Conservation (phyloP, 1,139 yeast genomes). For the Debaryomycetaceae sp. region DNA sequence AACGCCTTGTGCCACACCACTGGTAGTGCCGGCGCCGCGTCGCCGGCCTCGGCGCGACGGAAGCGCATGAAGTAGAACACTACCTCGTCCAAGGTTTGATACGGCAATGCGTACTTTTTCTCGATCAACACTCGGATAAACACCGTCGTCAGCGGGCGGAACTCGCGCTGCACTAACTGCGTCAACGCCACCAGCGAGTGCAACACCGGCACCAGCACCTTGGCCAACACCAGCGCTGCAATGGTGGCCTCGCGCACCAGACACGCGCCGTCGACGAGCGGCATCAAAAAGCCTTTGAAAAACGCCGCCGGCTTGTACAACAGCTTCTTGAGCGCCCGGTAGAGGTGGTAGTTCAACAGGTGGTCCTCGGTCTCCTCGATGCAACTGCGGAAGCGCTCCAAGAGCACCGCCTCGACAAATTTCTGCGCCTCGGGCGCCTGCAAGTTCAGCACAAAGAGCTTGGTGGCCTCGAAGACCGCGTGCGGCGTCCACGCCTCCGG, state of each 20-base stretch:
- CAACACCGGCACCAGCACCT: slow-evolving; percentile 87
- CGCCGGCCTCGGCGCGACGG: slow-evolving; percentile 42
- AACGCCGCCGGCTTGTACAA: slow-evolving; percentile 97
- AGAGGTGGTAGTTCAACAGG: slow-evolving; percentile 80
- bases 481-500: slow-evolving; percentile 97
- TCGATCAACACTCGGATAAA: slow-evolving; percentile 86
- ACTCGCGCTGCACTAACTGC: slow-evolving; percentile 78
- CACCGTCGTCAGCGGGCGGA: slow-evolving; percentile 83
- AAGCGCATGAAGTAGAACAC: slow-evolving; percentile 96
- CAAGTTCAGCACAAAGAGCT: slow-evolving; percentile 85
- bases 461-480: slow-evolving; percentile 92
- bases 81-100: slow-evolving; percentile 89
- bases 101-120: slow-evolving; percentile 94
- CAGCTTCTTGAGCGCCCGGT: slow-evolving; percentile 86
- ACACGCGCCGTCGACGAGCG: slow-evolving; percentile 80
- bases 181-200: slow-evolving; percentile 96
- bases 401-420: slow-evolving; percentile 68
- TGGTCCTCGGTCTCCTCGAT: slow-evolving; percentile 73
- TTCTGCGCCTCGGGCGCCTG: slow-evolving; percentile 85
- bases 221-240: slow-evolving; percentile 85
- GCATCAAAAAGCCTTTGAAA: slow-evolving; percentile 92
- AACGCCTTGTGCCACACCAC: slow-evolving; percentile 97
- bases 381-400: slow-evolving; percentile 80
- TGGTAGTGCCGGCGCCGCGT: slow-evolving; percentile 67
- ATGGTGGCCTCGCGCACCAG: slow-evolving; percentile 91